A percentile compares a stretch with the other conserved stretches of the same genome.
These are phyloP conservation scores for Hypoxylon cercidicola DNA, from an alignment of 495 filamentous ascomycete genomes.

Conservation along the genomic window DNA sequence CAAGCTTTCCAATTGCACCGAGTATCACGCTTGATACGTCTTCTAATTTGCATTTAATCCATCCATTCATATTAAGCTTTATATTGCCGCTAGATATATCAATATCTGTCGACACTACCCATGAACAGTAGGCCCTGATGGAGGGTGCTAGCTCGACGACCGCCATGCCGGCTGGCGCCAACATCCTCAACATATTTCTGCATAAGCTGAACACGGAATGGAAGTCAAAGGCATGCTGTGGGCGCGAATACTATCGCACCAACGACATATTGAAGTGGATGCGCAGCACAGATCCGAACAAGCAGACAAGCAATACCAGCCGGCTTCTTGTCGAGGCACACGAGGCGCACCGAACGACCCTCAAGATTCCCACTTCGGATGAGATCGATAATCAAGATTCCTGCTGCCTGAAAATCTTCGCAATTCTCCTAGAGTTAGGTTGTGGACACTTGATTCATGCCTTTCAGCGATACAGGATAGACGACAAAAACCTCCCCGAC, in stretches of 20 bases:
- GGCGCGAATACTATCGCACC: constrained; percentile 24
- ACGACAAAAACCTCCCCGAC: constrained; percentile 23
- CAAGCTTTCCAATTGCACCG: no score
- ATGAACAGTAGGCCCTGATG: no score
- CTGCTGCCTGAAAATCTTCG: constrained; percentile 44
- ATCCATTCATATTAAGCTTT: no score
- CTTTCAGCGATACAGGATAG: constrained; percentile 35
- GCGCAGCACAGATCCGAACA: constrained; percentile 4
- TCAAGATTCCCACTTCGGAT: background rate
- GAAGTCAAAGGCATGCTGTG: constrained; percentile 21
- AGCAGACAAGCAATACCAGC: constrained; percentile 8
- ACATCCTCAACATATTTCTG: constrained; percentile 4
- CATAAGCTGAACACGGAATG: constrained; percentile 15
- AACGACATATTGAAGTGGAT: constrained; percentile 30
- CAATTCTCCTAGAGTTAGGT: constrained; percentile 46
- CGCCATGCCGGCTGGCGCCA: background rate
- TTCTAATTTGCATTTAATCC: no score
- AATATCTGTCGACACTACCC: no score
- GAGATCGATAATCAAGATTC: constrained; percentile 1
- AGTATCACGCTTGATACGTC: no score
- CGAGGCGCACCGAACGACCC: background rate
- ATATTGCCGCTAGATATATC: no score
- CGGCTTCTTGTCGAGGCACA: constrained; percentile 14
- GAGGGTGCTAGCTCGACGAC: background rate
- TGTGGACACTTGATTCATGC: constrained; percentile 42